Evolutionary conservation across 2,329 filamentous ascomycete genomes (phyloP), one percentile per base, ranked within the genome.

Genomic region (Epichloe hybrida): DNA sequence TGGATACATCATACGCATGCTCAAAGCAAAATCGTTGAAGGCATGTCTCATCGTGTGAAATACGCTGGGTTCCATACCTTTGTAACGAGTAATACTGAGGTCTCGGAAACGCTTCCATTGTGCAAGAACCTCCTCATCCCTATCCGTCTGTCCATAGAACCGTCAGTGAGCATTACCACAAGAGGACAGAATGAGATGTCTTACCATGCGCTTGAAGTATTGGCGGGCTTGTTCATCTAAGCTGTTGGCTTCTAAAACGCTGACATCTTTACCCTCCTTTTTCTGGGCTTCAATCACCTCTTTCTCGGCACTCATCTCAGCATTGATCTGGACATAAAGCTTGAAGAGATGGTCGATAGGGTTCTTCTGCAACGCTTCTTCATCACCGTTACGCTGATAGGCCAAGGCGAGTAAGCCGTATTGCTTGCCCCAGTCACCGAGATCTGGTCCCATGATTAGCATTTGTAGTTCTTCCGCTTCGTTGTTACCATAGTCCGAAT

Each of bases 311-410:
- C 72, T 66, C 62, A 84, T 76, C 46, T 87, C 80, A 52, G 69
- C 69, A 66, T 84, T 88, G 65, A 91, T 88, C 65, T 80, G 78
- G 55, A 90, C 86, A 60, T 91, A 93, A 48, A 93, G 82, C 60
- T 89, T 80, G 65, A 84, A 90, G 9, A 93, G 72, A 64, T 93
- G 87, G 65, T 86, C 85, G 62, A 91, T 88, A 12, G 87, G 86
- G 60, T 91, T 86, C 46, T 75, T 73, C 55, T 77, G 66, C 12
- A 93, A 74, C 53, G 81, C 78, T 57, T 84, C 80, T 65, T 91
- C 86, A 53, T 77, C 79, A 34, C 87, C 87, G 63, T 84, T 90
- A 59, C 79, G 80, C 62, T 86, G 76, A 64, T 84, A 93, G 0
- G 83, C 86, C 50, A 90, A 73, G 4, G 85, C 85, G 56, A 90